These are phyloP conservation scores for Chenopodium formosanum DNA, from an alignment of 148 eudicot genomes.

Conservation along the genomic window DNA sequence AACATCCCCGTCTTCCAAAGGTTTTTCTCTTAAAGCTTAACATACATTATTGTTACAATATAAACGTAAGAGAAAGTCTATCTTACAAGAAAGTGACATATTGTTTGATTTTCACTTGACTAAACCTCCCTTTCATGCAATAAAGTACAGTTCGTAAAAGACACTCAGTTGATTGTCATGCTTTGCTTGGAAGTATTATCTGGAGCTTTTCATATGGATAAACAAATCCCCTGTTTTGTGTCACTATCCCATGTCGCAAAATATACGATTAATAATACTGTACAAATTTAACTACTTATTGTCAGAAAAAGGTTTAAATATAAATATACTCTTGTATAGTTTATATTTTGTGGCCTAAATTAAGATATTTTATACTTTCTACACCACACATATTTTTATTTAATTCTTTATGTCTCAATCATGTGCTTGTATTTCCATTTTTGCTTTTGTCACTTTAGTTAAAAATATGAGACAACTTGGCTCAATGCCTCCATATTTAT, in stretches of 20 bases:
- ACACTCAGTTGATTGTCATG: constrained; percentile 9
- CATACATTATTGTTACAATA: too few species aligned
- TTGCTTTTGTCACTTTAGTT: constrained; percentile 2
- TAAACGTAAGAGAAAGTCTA: too few species aligned
- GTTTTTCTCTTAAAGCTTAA: too few species aligned
- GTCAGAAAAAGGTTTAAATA: background rate
- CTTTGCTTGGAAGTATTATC: constrained; percentile 25
- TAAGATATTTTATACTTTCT: background rate
- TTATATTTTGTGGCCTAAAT: background rate
- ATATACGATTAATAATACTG: background rate
- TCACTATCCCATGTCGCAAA: constrained; percentile 1
- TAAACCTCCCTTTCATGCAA: too few species aligned
- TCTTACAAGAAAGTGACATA: too few species aligned
- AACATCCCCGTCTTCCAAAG: too few species aligned
- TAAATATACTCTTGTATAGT: background rate
- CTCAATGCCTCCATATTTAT: background rate
- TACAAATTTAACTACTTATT: background rate
- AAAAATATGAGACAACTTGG: background rate
- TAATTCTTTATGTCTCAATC: background rate
- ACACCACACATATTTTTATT: background rate
- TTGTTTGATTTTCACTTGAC: too few species aligned
- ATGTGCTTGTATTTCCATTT: background rate
- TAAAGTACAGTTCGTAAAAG: background rate
- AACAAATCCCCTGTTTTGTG: constrained; percentile 16
- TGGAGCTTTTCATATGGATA: background rate